Percentiles rank a stretch among this genome's conserved stretches.
Evolutionary conservation across 768 basidiomycete genomes (phyloP).

Genomic region (Gymnopilus junonius): DNA sequence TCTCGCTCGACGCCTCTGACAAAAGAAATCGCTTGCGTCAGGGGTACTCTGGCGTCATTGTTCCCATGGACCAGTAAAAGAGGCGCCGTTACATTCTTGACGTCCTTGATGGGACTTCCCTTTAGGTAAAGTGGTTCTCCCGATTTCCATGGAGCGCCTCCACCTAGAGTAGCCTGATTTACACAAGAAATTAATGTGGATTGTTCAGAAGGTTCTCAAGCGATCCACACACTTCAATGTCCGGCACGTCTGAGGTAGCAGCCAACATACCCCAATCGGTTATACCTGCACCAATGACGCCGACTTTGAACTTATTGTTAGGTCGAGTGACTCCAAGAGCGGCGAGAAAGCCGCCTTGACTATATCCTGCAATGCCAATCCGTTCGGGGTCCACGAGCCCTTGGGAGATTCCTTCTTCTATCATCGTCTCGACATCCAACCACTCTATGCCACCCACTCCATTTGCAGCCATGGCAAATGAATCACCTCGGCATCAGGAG

Average conservation of each 20-base stretch:
- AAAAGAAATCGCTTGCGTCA: constrained; percentile 15
- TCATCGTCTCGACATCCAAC: constrained; percentile 13
- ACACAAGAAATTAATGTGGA: neutral
- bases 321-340: constrained; percentile 14
- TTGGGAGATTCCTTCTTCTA: constrained; percentile 10
- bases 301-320: constrained; percentile 12
- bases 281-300: constrained; percentile 13
- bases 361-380: constrained; percentile 14
- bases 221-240: constrained; percentile 2
- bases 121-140: constrained; percentile 11
- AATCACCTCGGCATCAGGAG: too few relatives aligned
- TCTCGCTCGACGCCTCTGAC: constrained; percentile 12
- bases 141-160: constrained; percentile 9
- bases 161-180: constrained; percentile 10
- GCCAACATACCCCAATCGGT: constrained; percentile 16
- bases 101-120: constrained; percentile 16
- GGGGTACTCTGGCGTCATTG: constrained; percentile 11
- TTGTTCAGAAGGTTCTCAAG: too few relatives aligned
- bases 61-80: constrained; percentile 15
- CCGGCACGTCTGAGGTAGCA: constrained; percentile 14
- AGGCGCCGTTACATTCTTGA: constrained; percentile 10
- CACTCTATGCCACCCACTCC: constrained; percentile 15
- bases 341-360: constrained; percentile 13
- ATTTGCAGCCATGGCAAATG: constrained; percentile 12
- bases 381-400: constrained; percentile 13